phyloP scores from a whole-genome alignment of 2,329 filamentous ascomycete genomes.

The Thelonectria blattea region DNA sequence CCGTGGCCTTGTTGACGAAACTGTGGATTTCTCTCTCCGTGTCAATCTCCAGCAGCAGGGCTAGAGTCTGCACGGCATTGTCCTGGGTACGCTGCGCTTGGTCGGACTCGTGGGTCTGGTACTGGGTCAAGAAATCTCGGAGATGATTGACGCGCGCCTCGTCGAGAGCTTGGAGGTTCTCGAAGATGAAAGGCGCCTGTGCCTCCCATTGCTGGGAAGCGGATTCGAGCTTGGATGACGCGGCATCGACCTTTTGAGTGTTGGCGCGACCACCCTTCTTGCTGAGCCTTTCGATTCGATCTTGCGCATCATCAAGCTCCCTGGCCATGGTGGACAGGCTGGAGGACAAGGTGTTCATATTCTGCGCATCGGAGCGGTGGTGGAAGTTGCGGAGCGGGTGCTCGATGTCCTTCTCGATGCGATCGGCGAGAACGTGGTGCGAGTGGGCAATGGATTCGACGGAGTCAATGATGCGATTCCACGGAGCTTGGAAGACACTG shows the following conservation, averaged over 20 bases:
- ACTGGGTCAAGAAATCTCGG: conserved; percentile 88
- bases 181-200: conserved; percentile 93
- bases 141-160: conserved; percentile 89
- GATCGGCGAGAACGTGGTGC: conserved; percentile 79
- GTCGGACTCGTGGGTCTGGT: conserved; percentile 91
- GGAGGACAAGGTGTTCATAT: conserved; percentile 79
- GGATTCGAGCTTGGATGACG: conserved; percentile 74
- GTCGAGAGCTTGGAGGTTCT: conserved; percentile 88
- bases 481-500: conserved; percentile 89
- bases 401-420: conserved; percentile 90
- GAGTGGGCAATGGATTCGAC: conserved; percentile 82
- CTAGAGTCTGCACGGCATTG: conserved; percentile 80
- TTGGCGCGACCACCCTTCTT: conserved; percentile 80
- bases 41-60: conserved; percentile 82
- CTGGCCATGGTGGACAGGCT: conserved; percentile 83
- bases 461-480: conserved; percentile 84
- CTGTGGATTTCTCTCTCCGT: conserved; percentile 85
- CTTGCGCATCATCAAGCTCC: conserved; percentile 83
- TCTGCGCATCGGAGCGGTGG: conserved; percentile 76
- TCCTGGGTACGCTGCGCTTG: conserved; percentile 77
- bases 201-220: conserved; percentile 90
- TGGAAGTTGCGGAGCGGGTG: conserved; percentile 78
- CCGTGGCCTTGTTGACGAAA: conserved; percentile 59
- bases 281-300: conserved; percentile 82
- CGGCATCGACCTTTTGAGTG: conserved; percentile 77